A percentile compares a stretch with the other conserved stretches of the same genome.
Conservation (phyloP, 2,329 filamentous ascomycete genomes). For the Ceratocystis variospora region DNA sequence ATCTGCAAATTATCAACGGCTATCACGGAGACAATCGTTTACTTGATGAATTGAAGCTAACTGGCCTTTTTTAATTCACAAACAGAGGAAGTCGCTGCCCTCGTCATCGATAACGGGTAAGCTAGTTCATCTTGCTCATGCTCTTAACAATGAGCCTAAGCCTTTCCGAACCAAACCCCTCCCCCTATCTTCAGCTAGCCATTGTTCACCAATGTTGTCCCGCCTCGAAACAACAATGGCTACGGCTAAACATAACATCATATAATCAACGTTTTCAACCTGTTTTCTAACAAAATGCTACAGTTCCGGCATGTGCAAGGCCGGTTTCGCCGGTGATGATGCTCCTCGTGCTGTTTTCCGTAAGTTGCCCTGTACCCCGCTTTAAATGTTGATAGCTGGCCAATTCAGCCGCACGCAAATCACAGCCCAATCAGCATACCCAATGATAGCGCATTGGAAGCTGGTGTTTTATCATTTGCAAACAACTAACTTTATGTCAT, state of each 20-base stretch:
- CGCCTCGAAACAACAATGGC: background rate
- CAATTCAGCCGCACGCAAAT: background rate
- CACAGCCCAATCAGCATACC: slow-evolving; percentile 21
- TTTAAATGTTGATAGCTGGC: slow-evolving; percentile 22
- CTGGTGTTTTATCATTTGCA: background rate
- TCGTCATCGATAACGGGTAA: slow-evolving; percentile 99
- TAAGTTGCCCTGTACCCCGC: slow-evolving; percentile 64
- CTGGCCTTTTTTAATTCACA: background rate
- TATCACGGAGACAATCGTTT: background rate
- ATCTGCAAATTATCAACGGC: background rate
- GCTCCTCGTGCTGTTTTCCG: slow-evolving; percentile 99
- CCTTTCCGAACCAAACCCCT: slow-evolving; percentile 13
- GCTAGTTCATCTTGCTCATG: slow-evolving; percentile 33
- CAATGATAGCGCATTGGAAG: too few relatives aligned
- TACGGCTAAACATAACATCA: background rate
- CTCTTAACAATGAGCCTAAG: slow-evolving; percentile 25
- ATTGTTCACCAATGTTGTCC: slow-evolving; percentile 11
- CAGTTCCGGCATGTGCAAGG: slow-evolving; percentile 99
- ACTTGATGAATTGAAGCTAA: background rate
- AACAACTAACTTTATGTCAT: slow-evolving; percentile 22
- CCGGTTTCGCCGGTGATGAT: slow-evolving; percentile 99
- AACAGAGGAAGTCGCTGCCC: slow-evolving; percentile 97
- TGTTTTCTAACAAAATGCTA: slow-evolving; percentile 17
- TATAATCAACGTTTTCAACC: background rate
- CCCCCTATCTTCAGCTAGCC: slow-evolving; percentile 16